Evolutionary conservation across 2,329 filamentous ascomycete species (phyloP), one percentile per base, ranked within the genome.

Genomic region (Pestalotiopsis fici): DNA sequence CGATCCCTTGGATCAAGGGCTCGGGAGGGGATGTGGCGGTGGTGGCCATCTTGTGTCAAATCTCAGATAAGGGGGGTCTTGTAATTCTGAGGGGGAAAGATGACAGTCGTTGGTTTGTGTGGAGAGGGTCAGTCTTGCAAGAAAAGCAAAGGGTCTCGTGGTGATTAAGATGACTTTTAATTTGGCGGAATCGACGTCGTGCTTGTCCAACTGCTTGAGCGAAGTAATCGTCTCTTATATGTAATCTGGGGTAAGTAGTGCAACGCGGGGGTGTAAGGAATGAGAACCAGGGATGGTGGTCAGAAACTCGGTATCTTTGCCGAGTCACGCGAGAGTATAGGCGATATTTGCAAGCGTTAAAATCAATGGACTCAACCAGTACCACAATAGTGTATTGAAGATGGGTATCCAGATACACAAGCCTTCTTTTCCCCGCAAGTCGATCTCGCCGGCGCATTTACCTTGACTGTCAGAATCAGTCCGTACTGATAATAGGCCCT

Each of bases 1-100:
- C 83, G 64, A 89, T 78, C 43, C 85, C 84, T 47, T 82, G 79
- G 72, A 89, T 88, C 82, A 86, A 61, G 59, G 67, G 64, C 54
- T 28, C 39, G n/a, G 60, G 3, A 15, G 64, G 13, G 21, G 50
- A 25, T 18, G 27, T 13, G 62, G 25, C n/a, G 43, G 31, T 25
- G 50, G 9, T 27, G 23, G 25, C 13, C 21, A 23, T 64, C 28
- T 27, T 64, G 21, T 31, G 54, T 7, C 7, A 13, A n/a, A 4
- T 57, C 31, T 25, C 7, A 4, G 21, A 21, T n/a, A n/a, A 3
- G 2, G 11, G 12, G n/a, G n/a, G 25, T 39, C 7, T 27, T 31
- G 27, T 31, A 15, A 11, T 13, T 57, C 5, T 31, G 55, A 15
- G 54, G 6, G 4, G 18, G 4, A 2, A 28, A 56, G 27, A n/a